A percentile compares a stretch with the other conserved stretches of the same genome.
phyloP scores from a whole-genome alignment of 169 alveolate species.

The Plasmodium gallinaceum region DNA sequence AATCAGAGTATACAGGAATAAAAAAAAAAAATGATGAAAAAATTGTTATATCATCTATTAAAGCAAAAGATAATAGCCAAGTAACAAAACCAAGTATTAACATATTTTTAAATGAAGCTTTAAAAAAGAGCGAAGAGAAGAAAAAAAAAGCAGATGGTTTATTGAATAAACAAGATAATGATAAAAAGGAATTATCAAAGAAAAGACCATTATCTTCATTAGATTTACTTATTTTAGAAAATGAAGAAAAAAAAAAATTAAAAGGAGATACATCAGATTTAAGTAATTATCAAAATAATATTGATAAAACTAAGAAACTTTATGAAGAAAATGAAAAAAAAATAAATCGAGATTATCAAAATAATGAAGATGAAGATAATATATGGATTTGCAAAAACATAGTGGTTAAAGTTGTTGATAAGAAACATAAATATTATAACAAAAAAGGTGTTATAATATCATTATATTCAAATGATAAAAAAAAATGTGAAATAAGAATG shows the following conservation, averaged over 20 bases:
- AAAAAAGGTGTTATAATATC: constrained; percentile 50
- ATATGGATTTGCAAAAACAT: constrained; percentile 63
- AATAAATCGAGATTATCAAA: neutral
- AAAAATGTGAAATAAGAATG: constrained; percentile 64
- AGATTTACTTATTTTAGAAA: constrained; percentile 59
- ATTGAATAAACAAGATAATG: neutral
- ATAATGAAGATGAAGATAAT: neutral
- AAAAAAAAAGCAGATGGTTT: neutral
- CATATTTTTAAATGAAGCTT: constrained; percentile 3
- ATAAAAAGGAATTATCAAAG: neutral
- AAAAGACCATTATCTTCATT: constrained; percentile 60
- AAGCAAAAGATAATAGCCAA: neutral
- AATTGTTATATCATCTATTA: constrained; percentile 57
- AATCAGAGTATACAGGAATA: constrained; percentile 68
- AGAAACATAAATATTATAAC: constrained; percentile 45
- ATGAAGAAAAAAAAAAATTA: constrained; percentile 58
- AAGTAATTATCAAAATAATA: neutral
- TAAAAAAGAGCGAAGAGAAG: constrained; percentile 6
- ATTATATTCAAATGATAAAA: constrained; percentile 6
- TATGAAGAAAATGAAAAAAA: neutral
- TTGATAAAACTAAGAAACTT: neutral
- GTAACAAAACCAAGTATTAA: constrained; percentile 25
- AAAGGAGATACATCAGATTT: neutral
- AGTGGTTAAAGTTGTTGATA: constrained; percentile 59
- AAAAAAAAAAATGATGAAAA: constrained; percentile 46